Base-by-base conservation (phyloP, 108 stramenopile species). In the Skeletonema grethae region DNA sequence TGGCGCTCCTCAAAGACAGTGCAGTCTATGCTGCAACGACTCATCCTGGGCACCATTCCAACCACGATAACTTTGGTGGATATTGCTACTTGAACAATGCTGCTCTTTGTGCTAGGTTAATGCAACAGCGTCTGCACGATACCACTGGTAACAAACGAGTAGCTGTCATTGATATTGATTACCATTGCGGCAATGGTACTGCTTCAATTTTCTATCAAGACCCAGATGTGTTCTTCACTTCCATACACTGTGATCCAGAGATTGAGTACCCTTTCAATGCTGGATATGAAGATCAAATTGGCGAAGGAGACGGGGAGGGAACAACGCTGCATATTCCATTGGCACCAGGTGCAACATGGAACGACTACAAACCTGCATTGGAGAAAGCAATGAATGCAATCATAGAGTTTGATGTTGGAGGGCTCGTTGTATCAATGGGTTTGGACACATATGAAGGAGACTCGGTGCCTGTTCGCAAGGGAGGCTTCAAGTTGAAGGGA, bases 51-150 rank as follows among this genome's bases (percentile, higher is more conserved):
- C 93, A 94, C 68, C 93, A 94, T 72, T 87, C 86, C 0, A 82
- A 84, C 16, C 9, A 63, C n/a, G 89, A 92, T 67, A 77, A 76
- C 22, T 91, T 87, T 78, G 93, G 93, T 24, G 93, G 93, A 53
- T 94, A 92, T 69, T 94, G 93, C 63, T 91, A 91, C 62, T 62
- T 90, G 48, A 91, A 91, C 71, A 85, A 90, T 75, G 87, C 84
- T 12, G 90, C 93, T 3, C 43, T 80, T 7, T 83, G 82, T 30
- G 89, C 88, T 5, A 65, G 75, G 12, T 22, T 84, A 55, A 69
- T 89, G 67, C 89, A 87, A 58, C 11, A 67, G 38, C 55, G 56
- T 11, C 8, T 86, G 16, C 67, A 34, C 15, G 76, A 53, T 38
- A 31, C 57, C 30, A 16, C 57, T 34, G 43, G 31, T 31, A 43